Conservation (phyloP, 495 filamentous ascomycete species). For the Penicillium psychrofluorescens region DNA sequence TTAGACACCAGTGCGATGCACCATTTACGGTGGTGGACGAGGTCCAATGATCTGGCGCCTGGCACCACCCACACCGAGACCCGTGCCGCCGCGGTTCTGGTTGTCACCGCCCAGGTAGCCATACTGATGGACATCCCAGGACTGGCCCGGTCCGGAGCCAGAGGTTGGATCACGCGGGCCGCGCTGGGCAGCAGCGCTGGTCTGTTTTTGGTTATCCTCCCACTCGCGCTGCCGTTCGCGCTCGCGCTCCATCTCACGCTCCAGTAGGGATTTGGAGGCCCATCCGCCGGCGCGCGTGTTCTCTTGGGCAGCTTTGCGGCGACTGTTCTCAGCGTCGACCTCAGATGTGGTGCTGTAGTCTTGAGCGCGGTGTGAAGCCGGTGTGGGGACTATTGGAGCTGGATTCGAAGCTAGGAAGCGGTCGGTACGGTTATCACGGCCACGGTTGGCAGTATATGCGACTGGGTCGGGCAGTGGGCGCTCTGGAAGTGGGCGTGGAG, state of each 20-base stretch:
- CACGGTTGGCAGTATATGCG: constrained; percentile 18
- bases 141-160: constrained; percentile 48
- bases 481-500: constrained; percentile 18
- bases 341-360: constrained; percentile 59
- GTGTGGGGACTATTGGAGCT: constrained; percentile 29
- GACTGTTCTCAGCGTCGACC: constrained; percentile 61
- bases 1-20: background rate
- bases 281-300: constrained; percentile 69
- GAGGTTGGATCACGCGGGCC: constrained; percentile 33
- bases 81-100: constrained; percentile 64
- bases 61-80: constrained; percentile 60
- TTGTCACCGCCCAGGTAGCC: constrained; percentile 79
- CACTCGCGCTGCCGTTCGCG: constrained; percentile 88
- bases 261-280: constrained; percentile 75
- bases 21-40: constrained; percentile 50
- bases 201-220: constrained; percentile 83
- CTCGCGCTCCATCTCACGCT: constrained; percentile 95
- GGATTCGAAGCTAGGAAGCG: constrained; percentile 47
- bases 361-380: constrained; percentile 34
- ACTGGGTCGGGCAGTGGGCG: constrained; percentile 15
- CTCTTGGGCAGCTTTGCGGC: constrained; percentile 53
- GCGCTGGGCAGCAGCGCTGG: constrained; percentile 44
- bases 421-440: constrained; percentile 29
- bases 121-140: constrained; percentile 86
- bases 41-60: constrained; percentile 78